Conservation (phyloP, 129 eudicot species). For the Flaveria brownii region DNA sequence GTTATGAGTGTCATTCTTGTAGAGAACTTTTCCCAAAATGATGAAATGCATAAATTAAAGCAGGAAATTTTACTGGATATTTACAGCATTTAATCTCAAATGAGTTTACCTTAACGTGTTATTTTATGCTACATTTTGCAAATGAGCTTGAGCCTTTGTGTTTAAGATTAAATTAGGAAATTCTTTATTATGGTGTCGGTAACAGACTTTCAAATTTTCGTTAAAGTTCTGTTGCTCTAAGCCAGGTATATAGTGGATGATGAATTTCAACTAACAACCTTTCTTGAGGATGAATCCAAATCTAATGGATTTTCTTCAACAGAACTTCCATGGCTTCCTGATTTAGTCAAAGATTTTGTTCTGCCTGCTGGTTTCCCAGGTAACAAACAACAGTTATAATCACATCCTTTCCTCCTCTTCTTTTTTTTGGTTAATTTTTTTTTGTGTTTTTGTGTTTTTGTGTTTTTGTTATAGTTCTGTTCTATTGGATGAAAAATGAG, state of each 20-base stretch:
- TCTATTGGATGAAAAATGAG: background rate
- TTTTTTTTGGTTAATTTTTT: background rate
- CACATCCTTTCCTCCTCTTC: background rate
- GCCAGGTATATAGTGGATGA: slow-evolving; percentile 67
- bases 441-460: background rate
- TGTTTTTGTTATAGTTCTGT: background rate
- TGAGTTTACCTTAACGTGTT: background rate
- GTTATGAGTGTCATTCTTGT: slow-evolving; percentile 15
- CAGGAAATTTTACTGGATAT: background rate
- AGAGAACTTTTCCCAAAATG: slow-evolving; percentile 11
- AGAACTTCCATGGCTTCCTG: slow-evolving; percentile 79
- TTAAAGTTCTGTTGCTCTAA: slow-evolving; percentile 11
- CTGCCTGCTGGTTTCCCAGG: slow-evolving; percentile 97
- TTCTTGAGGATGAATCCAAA: slow-evolving; percentile 46
- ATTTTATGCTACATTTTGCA: slow-evolving; percentile 14
- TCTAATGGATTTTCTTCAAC: slow-evolving; percentile 32
- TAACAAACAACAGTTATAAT: slow-evolving; percentile 22
- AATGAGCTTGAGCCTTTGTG: background rate
- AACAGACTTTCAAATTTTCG: background rate
- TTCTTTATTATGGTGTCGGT: background rate
- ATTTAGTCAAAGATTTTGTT: slow-evolving; percentile 65
- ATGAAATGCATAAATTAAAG: background rate
- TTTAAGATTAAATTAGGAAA: background rate
- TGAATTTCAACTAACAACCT: slow-evolving; percentile 45
- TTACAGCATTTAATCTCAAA: background rate